These are phyloP conservation scores for Abelmoschus esculentus DNA, from an alignment of 345 rosid species.

Conservation along the genomic window DNA sequence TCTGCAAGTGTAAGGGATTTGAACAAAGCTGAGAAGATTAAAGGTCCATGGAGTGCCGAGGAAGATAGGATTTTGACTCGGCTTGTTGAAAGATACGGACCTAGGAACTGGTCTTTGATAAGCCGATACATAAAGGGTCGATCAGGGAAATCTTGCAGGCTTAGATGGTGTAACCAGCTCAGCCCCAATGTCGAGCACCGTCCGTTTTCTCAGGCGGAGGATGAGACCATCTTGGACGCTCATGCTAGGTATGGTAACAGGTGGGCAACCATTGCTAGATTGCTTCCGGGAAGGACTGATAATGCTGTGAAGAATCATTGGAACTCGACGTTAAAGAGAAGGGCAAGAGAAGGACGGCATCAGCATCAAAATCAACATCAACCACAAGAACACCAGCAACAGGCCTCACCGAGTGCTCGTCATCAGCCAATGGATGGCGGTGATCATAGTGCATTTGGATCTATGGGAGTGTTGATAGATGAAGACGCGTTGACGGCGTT, in stretches of 20 bases:
- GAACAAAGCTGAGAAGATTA: neutral
- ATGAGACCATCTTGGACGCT: neutral
- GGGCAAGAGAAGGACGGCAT: neutral
- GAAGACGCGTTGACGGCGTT: too few relatives aligned
- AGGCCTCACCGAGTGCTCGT: too few relatives aligned
- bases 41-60: neutral
- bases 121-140: neutral
- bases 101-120: neutral
- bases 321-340: neutral
- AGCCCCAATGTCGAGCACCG: neutral
- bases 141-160: neutral
- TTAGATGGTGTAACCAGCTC: neutral
- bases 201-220: neutral
- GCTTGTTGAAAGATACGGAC: neutral
- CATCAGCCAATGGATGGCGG: too few relatives aligned
- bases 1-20: too few relatives aligned
- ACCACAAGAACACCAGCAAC: too few relatives aligned
- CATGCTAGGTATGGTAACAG: neutral
- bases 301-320: neutral
- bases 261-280: neutral
- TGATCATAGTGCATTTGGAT: too few relatives aligned
- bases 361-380: too few relatives aligned
- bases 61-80: neutral
- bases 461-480: too few relatives aligned
- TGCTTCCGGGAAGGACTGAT: neutral